phyloP scores from a whole-genome alignment of 129 eudicot genomes.

The Flaveria ramosissima region DNA sequence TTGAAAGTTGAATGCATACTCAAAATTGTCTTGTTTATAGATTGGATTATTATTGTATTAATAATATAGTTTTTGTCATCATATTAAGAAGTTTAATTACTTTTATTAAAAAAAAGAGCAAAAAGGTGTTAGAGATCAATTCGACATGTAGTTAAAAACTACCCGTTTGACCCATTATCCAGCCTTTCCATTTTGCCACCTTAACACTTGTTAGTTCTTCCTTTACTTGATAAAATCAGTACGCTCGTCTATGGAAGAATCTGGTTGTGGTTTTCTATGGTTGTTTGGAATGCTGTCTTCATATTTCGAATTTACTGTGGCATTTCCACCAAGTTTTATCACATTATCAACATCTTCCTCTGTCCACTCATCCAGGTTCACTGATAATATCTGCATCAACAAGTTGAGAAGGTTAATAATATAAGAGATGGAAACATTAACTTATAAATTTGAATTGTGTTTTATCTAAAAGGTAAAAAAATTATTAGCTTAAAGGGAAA shows the following conservation, averaged over 20 bases:
- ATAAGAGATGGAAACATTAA: constrained; percentile 5
- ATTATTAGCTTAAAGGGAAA: not conserved
- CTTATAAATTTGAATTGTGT: not conserved
- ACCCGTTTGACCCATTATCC: constrained; percentile 4
- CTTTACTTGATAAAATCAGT: constrained; percentile 75
- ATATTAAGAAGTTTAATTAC: not conserved
- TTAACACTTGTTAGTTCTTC: constrained; percentile 10
- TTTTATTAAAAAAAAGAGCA: not conserved
- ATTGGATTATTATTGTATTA: not conserved
- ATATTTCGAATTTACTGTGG: constrained; percentile 60
- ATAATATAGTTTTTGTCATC: constrained; percentile 6
- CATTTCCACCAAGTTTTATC: constrained; percentile 74
- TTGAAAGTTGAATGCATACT: not conserved
- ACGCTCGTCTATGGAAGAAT: constrained; percentile 76
- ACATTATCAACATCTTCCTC: constrained; percentile 80
- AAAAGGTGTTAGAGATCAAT: not conserved
- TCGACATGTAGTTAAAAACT: not conserved
- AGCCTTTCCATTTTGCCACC: constrained; percentile 21
- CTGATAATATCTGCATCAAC: constrained; percentile 65
- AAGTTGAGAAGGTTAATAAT: constrained; percentile 13
- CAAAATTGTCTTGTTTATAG: constrained; percentile 1
- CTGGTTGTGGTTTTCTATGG: constrained; percentile 66
- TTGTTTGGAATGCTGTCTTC: constrained; percentile 72
- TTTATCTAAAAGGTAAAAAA: not conserved
- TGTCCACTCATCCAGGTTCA: constrained; percentile 90